Evolutionary conservation across 2,329 filamentous ascomycete genomes (phyloP).

Genomic region (Davidsoniella neocaledoniae): DNA sequence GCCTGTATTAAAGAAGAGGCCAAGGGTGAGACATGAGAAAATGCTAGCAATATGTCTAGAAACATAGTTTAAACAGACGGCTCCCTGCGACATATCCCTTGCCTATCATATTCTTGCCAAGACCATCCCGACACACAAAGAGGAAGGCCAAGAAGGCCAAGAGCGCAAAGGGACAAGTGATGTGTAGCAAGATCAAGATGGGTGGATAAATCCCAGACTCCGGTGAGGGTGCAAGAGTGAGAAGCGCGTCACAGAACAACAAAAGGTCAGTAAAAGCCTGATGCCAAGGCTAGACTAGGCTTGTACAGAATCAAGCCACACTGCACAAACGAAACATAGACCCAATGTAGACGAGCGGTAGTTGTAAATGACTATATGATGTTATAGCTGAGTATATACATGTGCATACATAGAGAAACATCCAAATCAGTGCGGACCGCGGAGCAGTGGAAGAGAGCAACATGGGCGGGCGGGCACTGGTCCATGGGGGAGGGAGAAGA

Average conservation of each 20-base stretch:
- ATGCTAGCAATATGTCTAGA: constrained; percentile 2
- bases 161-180: too few relatives aligned
- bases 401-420: neutral
- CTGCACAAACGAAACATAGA: too few relatives aligned
- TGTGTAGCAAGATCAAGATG: neutral
- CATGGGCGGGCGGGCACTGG: too few relatives aligned
- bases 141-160: neutral
- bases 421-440: too few relatives aligned
- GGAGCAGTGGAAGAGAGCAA: too few relatives aligned
- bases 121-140: neutral
- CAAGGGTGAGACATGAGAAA: constrained; percentile 2
- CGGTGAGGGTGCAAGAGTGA: too few relatives aligned
- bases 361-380: neutral
- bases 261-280: too few relatives aligned
- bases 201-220: neutral
- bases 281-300: too few relatives aligned
- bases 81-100: neutral
- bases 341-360: neutral
- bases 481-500: too few relatives aligned
- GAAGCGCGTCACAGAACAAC: too few relatives aligned
- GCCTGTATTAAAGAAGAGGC: neutral
- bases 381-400: neutral
- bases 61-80: constrained; percentile 3
- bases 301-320: too few relatives aligned
- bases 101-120: neutral